Base-by-base conservation (phyloP, 768 basidiomycete genomes). In the Tricholoma bakamatsutake region DNA sequence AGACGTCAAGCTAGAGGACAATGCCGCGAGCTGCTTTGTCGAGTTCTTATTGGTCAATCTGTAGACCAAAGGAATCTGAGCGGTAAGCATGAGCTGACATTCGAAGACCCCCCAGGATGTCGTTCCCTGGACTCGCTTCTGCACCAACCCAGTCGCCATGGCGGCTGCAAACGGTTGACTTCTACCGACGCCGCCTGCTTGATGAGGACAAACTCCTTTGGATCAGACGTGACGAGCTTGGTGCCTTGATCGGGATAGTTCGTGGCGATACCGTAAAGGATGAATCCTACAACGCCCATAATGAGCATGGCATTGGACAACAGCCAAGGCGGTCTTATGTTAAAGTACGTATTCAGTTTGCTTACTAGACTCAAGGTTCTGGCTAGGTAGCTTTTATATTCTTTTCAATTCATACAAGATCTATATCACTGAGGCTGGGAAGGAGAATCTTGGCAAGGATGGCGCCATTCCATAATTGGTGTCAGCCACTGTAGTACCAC, bases 181-280 rank as follows among this genome's bases (percentile, higher is more conserved):
- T 88, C 86, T 57, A 79, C 69, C 9, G 78, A 79, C 1, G 75
- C 72, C 0, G 78, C 78, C 63, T 80, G 79, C 61, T 83, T 80
- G 56, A 81, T 78, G 11, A 77, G 64, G 2, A 78, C 81, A 7
- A 64, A 67, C n/a, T 62, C 67, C 40, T 73, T 66, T 4, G 68
- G 37, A 11, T 73, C 71, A 3, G 63, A 62, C 4, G 87, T 85
- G 39, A 84, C 67, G 35, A 87, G 72, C 5, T 64, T 54, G 2
- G 77, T 71, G 37, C 83, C 83, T 59, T 82, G 76, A 48, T 68
- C 49, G 0, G 76, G 65, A 59, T 81, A 76, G 60, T 82, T 83
- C 50, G 62, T 64, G 33, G 72, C 74, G 57, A 84, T 60, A 65
- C 81, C 81, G 63, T 59, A 64, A 2, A 64, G 55, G 12, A 62